Percentiles rank a stretch among this genome's conserved stretches.
Evolutionary conservation across 169 alveolate species (phyloP).

Genomic region (Plasmodium adleri): DNA sequence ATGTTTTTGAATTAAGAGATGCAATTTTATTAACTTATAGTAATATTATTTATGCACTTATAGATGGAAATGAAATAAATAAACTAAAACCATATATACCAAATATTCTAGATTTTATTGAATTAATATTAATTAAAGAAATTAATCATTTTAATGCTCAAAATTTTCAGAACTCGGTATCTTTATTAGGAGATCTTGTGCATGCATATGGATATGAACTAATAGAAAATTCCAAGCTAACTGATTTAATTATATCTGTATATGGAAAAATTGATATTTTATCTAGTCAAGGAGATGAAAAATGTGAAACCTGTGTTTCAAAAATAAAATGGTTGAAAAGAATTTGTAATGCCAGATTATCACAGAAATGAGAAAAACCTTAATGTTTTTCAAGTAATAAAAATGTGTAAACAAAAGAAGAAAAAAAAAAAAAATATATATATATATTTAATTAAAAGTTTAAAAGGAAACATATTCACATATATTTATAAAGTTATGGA

Average conservation of each 20-base stretch:
- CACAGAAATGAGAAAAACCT: constrained; percentile 28
- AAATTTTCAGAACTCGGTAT: constrained; percentile 74
- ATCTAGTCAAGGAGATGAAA: constrained; percentile 76
- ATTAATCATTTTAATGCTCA: constrained; percentile 76
- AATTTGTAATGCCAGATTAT: constrained; percentile 63
- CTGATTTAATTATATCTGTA: constrained; percentile 73
- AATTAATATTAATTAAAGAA: constrained; percentile 82
- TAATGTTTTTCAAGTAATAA: background rate
- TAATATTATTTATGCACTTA: constrained; percentile 91
- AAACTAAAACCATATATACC: constrained; percentile 86
- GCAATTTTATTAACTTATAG: constrained; percentile 91
- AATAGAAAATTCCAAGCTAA: constrained; percentile 64
- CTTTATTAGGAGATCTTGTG: constrained; percentile 69
- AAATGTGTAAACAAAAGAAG: too few species aligned
- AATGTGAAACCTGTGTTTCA: constrained; percentile 74
- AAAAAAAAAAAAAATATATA: background rate
- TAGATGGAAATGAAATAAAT: constrained; percentile 87
- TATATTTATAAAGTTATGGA: too few species aligned
- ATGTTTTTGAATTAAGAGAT: constrained; percentile 91
- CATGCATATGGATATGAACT: constrained; percentile 77
- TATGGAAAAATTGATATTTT: constrained; percentile 76
- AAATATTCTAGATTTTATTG: constrained; percentile 87
- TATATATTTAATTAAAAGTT: background rate
- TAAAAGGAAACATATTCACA: background rate
- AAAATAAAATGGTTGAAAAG: constrained; percentile 76